A percentile compares a stretch with the other conserved stretches of the same genome.
These are phyloP conservation scores for Pyrenophora graminea DNA, from an alignment of 2,329 filamentous ascomycete genomes.

Conservation along the genomic window DNA sequence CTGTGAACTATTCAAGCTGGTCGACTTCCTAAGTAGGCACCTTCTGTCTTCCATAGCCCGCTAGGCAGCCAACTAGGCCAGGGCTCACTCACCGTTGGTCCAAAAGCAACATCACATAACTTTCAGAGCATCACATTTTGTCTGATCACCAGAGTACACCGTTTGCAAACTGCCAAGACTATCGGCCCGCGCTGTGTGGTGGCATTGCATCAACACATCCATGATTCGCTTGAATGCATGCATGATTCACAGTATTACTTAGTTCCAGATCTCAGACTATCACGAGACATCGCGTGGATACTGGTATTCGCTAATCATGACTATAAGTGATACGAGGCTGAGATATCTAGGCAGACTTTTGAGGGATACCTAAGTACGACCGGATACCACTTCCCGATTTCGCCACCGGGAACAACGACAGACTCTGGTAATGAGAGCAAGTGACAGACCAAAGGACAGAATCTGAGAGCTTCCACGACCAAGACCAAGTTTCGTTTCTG, in stretches of 20 bases:
- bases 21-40: too few relatives aligned
- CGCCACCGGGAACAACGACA: conserved; percentile 1
- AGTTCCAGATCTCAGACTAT: conserved; percentile 5
- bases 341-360: background rate
- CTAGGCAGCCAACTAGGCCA: too few relatives aligned
- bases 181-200: conserved; percentile 10
- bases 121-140: background rate
- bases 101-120: background rate
- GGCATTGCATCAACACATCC: background rate
- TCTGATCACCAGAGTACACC: conserved; percentile 3
- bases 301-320: too few relatives aligned
- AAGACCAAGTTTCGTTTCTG: background rate
- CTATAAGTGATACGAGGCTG: background rate
- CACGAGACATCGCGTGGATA: conserved; percentile 8
- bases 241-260: background rate
- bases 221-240: conserved; percentile 13
- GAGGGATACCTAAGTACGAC: conserved; percentile 4
- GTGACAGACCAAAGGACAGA: background rate
- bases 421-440: background rate
- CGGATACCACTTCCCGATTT: background rate
- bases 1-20: too few relatives aligned
- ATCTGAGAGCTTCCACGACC: background rate
- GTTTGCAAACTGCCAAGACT: conserved; percentile 13
- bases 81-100: too few relatives aligned
- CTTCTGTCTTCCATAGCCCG: too few relatives aligned